phyloP scores from a whole-genome alignment of 345 rosid species.

The Fremontodendron californicum region DNA sequence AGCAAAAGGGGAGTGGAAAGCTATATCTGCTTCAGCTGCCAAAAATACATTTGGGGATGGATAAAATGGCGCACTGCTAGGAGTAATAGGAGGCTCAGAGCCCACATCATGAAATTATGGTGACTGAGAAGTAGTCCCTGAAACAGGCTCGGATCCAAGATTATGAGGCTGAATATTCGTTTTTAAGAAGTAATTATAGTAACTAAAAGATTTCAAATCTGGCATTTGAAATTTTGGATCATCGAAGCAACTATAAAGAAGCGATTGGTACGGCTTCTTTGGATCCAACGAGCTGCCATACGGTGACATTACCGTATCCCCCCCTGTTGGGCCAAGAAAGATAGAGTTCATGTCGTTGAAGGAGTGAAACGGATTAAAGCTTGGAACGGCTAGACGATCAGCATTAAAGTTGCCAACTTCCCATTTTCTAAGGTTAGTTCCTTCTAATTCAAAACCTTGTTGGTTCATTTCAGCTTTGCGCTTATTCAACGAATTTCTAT shows the following conservation, averaged over 20 bases:
- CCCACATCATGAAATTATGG: background rate
- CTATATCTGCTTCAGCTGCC: background rate
- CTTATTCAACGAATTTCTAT: constrained; percentile 16
- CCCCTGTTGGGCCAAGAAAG: background rate
- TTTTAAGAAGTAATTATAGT: background rate
- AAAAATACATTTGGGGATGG: background rate
- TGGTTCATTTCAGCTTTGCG: constrained; percentile 4
- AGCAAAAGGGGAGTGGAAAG: background rate
- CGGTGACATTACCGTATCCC: background rate
- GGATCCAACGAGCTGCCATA: background rate
- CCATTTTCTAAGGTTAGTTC: background rate
- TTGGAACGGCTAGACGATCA: background rate
- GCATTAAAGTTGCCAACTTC: background rate
- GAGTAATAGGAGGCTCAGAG: background rate
- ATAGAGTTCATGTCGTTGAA: background rate
- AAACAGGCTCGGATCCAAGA: background rate
- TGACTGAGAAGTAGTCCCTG: background rate
- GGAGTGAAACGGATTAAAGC: background rate
- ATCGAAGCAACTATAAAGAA: background rate
- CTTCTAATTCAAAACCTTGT: background rate
- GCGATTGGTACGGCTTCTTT: background rate
- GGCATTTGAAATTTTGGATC: background rate
- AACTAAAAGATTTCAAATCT: background rate
- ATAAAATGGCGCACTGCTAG: background rate
- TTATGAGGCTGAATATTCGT: background rate